phyloP scores from a whole-genome alignment of 2,329 filamentous ascomycete species.

The Drechmeria coniospora region DNA sequence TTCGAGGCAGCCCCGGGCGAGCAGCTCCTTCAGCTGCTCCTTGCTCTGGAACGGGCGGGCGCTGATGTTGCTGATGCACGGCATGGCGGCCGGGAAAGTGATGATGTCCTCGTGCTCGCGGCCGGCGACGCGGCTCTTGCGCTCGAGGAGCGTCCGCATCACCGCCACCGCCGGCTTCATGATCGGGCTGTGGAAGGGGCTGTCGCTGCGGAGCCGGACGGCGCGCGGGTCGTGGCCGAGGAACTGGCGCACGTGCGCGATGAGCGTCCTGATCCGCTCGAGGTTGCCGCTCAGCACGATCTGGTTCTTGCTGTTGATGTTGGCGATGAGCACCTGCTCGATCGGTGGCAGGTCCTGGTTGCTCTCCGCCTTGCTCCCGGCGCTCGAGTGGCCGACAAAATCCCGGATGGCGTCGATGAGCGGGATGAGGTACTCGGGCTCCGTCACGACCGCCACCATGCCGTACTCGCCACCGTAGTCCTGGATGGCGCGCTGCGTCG shows the following conservation, averaged over 20 bases:
- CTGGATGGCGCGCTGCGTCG: constrained; percentile 49
- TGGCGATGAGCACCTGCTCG: constrained; percentile 78
- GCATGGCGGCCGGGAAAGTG: constrained; percentile 57
- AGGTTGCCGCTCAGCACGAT: constrained; percentile 86
- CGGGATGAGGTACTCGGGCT: constrained; percentile 55
- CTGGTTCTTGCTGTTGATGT: constrained; percentile 92
- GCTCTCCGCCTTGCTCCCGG: constrained; percentile 53
- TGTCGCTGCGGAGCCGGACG: constrained; percentile 73
- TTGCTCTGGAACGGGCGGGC: constrained; percentile 61
- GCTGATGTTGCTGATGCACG: constrained; percentile 76
- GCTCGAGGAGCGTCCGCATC: constrained; percentile 53
- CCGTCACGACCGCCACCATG: constrained; percentile 87
- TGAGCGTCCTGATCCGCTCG: constrained; percentile 61
- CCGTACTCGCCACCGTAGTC: constrained; percentile 69
- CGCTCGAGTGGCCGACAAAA: constrained; percentile 55
- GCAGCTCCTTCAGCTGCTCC: constrained; percentile 60
- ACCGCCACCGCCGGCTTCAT: constrained; percentile 72
- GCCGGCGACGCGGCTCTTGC: constrained; percentile 37
- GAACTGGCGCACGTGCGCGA: constrained; percentile 78
- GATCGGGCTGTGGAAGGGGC: constrained; percentile 80
- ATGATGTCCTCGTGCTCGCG: constrained; percentile 48
- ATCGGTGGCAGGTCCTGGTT: constrained; percentile 57
- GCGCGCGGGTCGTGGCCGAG: constrained; percentile 81
- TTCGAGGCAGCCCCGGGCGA: constrained; percentile 74
- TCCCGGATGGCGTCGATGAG: constrained; percentile 63